A percentile compares a stretch with the other conserved stretches of the same genome.
Evolutionary conservation across 208 protist species (phyloP).

Genomic region (Vickermania ingenoplastis): DNA sequence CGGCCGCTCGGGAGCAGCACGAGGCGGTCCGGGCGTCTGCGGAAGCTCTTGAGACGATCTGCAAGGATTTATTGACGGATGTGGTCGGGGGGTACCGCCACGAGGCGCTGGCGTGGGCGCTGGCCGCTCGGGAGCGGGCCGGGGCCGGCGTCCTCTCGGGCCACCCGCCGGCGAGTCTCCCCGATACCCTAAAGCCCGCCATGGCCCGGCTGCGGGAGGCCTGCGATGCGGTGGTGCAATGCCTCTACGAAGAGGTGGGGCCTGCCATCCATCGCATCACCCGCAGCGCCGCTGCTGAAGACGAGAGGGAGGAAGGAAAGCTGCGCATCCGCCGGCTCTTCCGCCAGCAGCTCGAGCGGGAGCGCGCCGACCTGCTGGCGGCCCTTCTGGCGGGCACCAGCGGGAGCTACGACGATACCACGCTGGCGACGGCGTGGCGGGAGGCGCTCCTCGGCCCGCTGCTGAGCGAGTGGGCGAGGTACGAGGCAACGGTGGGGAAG

Average conservation of each 20-base stretch:
- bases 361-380: conserved; percentile 12
- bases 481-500: conserved; percentile 64
- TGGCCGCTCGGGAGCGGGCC: conserved; percentile 5
- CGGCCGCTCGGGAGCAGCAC: conserved; percentile 4
- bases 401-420: conserved; percentile 37
- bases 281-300: background rate
- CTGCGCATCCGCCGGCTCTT: conserved; percentile 37
- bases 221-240: conserved; percentile 46
- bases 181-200: conserved; percentile 36
- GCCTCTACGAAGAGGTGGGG: conserved; percentile 11
- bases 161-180: conserved; percentile 24
- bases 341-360: conserved; percentile 36
- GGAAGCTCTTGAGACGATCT: conserved; percentile 22
- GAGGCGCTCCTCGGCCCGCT: conserved; percentile 57
- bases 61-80: conserved; percentile 38
- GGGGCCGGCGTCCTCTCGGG: background rate
- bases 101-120: conserved; percentile 60
- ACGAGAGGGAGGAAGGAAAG: background rate
- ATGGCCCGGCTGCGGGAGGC: conserved; percentile 62
- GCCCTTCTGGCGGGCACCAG: background rate
- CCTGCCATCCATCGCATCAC: background rate
- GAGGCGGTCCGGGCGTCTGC: conserved; percentile 5
- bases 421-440: conserved; percentile 38
- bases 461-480: conserved; percentile 48
- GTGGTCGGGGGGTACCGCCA: conserved; percentile 66